These are phyloP conservation scores for Boletus rufocinnamomeus DNA, from an alignment of 768 basidiomycete genomes.

Conservation along the genomic window DNA sequence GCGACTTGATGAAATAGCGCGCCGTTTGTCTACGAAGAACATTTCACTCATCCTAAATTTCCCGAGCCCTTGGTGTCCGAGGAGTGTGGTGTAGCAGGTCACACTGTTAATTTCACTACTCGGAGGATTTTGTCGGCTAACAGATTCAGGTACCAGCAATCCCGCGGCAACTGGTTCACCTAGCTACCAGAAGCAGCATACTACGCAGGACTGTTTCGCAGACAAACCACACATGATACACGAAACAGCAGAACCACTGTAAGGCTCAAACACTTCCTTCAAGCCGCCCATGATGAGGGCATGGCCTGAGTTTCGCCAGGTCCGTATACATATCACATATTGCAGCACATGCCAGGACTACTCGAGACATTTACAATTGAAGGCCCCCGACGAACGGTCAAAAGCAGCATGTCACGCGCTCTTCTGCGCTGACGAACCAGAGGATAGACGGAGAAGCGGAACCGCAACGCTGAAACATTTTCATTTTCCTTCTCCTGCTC, in stretches of 20 bases:
- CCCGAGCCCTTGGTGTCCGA: neutral
- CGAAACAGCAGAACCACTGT: no score
- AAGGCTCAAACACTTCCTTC: no score
- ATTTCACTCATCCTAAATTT: neutral
- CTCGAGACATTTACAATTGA: neutral
- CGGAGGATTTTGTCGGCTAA: neutral
- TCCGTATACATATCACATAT: neutral
- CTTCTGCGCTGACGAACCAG: neutral
- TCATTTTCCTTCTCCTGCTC: neutral
- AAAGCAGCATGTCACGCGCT: neutral
- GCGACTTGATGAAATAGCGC: neutral
- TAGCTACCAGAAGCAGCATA: no score
- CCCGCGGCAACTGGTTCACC: neutral
- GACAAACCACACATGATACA: neutral
- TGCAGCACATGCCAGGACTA: neutral
- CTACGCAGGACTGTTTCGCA: neutral
- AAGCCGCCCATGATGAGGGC: neutral
- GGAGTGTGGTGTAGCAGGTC: neutral
- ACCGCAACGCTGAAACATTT: neutral
- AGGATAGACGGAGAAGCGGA: neutral
- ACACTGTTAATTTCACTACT: neutral
- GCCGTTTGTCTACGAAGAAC: no score
- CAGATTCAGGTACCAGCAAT: neutral
- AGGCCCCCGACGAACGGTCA: neutral
- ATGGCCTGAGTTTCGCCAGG: neutral